A percentile compares a stretch with the other conserved stretches of the same genome.
Evolutionary conservation across 371 early-diverging fungal genomes (phyloP).

Genomic region (Saksenaea oblongispora): DNA sequence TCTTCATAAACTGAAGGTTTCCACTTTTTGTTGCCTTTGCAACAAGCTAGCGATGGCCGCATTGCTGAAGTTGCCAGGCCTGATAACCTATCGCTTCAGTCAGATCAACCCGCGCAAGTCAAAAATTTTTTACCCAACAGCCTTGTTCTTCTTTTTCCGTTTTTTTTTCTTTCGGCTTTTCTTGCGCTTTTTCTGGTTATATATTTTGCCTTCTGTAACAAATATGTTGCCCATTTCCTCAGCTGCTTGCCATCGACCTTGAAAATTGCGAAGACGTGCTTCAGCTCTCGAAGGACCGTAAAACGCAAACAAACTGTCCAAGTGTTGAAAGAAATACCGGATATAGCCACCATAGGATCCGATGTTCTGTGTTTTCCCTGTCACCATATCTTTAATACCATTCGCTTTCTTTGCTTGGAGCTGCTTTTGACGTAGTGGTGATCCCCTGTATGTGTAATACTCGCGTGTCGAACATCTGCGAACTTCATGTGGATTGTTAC

Average conservation of each 20-base stretch:
- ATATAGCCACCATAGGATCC: neutral
- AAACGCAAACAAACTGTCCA: neutral
- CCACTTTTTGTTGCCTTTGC: too few relatives aligned
- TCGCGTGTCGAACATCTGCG: constrained; percentile 1
- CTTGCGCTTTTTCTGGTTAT: constrained; percentile 3
- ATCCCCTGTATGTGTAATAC: constrained; percentile 7
- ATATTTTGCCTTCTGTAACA: constrained; percentile 10
- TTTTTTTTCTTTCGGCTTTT: too few relatives aligned
- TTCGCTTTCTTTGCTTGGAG: neutral
- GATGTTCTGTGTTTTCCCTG: neutral
- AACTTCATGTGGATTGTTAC: constrained; percentile 4
- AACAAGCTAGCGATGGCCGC: too few relatives aligned
- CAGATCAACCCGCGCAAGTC: too few relatives aligned
- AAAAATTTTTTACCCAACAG: too few relatives aligned
- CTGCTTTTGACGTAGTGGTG: neutral
- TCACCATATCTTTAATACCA: neutral
- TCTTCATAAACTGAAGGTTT: too few relatives aligned
- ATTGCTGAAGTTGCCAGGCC: too few relatives aligned
- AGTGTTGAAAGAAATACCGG: neutral
- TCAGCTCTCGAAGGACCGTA: neutral
- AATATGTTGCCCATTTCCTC: constrained; percentile 13
- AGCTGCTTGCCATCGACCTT: constrained; percentile 8
- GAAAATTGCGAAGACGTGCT: constrained; percentile 6
- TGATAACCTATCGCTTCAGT: too few relatives aligned
- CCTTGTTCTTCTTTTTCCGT: too few relatives aligned